Evolutionary conservation across 1,284 basidiomycete genomes (phyloP).

Genomic region (Neonothopanus nambi): DNA sequence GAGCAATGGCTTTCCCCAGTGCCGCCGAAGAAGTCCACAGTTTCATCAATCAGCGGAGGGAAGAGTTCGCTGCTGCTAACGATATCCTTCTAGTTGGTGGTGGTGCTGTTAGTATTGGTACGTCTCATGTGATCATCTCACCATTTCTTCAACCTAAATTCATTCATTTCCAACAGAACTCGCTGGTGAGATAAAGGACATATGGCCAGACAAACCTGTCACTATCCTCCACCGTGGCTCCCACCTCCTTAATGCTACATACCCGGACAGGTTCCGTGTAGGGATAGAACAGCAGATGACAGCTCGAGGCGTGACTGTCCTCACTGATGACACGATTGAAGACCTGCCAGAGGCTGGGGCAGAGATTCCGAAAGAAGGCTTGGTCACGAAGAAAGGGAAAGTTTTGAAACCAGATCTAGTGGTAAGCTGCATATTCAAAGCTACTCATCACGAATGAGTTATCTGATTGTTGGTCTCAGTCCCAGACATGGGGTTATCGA

Average conservation of each 20-base stretch:
- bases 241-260: constrained; percentile 56
- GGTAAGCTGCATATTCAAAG: constrained; percentile 39
- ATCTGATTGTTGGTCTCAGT: constrained; percentile 27
- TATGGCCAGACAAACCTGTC: constrained; percentile 57
- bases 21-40: constrained; percentile 37
- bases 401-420: constrained; percentile 56
- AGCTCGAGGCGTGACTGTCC: constrained; percentile 47
- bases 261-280: constrained; percentile 58
- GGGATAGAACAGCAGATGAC: constrained; percentile 42
- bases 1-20: constrained; percentile 47
- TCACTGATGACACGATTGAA: constrained; percentile 59
- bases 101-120: constrained; percentile 64
- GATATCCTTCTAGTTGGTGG: constrained; percentile 61
- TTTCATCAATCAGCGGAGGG: constrained; percentile 43
- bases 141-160: constrained; percentile 9
- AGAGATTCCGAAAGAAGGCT: constrained; percentile 20
- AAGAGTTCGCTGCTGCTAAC: constrained; percentile 45
- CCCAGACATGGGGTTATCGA: constrained; percentile 47
- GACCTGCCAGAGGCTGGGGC: constrained; percentile 34
- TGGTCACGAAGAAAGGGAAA: constrained; percentile 56
- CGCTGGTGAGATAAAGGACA: constrained; percentile 58
- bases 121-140: constrained; percentile 12
- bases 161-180: too few species aligned
- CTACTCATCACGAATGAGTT: constrained; percentile 10
- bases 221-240: constrained; percentile 61